Evolutionary conservation across 805 yeast genomes (phyloP), one percentile per base, ranked within the genome.

Genomic region (Ogataea parapolymorpha): DNA sequence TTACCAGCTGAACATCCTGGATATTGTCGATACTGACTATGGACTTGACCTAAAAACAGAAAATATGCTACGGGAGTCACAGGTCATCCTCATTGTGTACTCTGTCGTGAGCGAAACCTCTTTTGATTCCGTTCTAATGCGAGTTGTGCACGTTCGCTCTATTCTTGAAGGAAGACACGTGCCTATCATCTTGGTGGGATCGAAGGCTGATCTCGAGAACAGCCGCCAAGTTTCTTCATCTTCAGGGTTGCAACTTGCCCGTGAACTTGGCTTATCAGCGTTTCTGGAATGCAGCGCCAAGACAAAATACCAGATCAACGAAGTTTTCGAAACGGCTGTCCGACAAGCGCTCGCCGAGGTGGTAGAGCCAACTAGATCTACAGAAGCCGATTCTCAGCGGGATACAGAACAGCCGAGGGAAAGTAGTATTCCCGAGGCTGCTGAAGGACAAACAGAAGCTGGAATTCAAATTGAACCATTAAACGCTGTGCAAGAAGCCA

Each of bases 11-110:
- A 77, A 75, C 44, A 68, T 77, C 39, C 68, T 90, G 46, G 99
- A 93, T 58, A 88, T 96, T 3, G 95, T 95, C 1, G 98, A 96
- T 32, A 82, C 82, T 46, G 96, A 73, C 49, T 76, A 71, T 46
- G 70, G 70, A 48, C 67, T 46, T 11, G 52, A 51, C 3, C 29
- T 35, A 4, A 41, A 29, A 9, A 50, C 53, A 28, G 45, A 41
- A 14, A 14, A 13, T 9, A 33, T 57, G 20, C 46, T 56, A 8
- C 28, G 20, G 20, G 43, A 49, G 6, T 74, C 77, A 3, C 80
- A 77, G 56, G 78, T 74, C 11, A 65, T 76, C 38, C 62, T 77
- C 35, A 60, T 75, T 40, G 75, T 72, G 20, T 77, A 72, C 55
- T 71, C 70, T 39, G 74, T 76, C 5, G 67, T 74, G 31, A 73